phyloP scores from a whole-genome alignment of 208 protist genomes.

The Trypanosomatidae sp. region DNA sequence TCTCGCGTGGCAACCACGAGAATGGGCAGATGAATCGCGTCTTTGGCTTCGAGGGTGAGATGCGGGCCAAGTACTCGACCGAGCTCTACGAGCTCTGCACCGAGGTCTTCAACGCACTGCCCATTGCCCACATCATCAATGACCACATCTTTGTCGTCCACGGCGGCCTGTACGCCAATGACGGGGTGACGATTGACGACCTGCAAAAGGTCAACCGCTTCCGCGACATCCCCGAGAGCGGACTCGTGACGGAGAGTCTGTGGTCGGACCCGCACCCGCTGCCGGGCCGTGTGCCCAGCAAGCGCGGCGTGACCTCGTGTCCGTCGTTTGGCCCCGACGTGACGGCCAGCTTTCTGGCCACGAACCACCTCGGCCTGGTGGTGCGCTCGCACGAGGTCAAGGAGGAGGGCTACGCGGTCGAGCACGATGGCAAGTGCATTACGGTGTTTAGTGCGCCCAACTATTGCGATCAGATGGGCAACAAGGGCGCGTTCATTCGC shows the following conservation, averaged over 20 bases:
- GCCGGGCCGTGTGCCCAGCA: slow-evolving; percentile 84
- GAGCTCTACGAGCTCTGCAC: slow-evolving; percentile 91
- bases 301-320: slow-evolving; percentile 91
- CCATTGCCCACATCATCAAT: slow-evolving; percentile 90
- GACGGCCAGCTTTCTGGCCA: slow-evolving; percentile 89
- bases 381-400: slow-evolving; percentile 97
- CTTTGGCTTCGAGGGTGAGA: slow-evolving; percentile 98
- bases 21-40: slow-evolving; percentile 93
- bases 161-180: slow-evolving; percentile 92
- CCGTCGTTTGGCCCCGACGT: slow-evolving; percentile 96
- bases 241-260: slow-evolving; percentile 94
- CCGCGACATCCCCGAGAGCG: slow-evolving; percentile 90
- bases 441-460: slow-evolving; percentile 98
- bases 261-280: slow-evolving; percentile 94
- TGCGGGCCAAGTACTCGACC: slow-evolving; percentile 90
- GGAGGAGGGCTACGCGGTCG: slow-evolving; percentile 92
- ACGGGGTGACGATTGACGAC: slow-evolving; percentile 94
- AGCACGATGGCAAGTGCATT: slow-evolving; percentile 88
- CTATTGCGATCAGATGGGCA: slow-evolving; percentile 96
- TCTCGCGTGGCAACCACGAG: slow-evolving; percentile 97
- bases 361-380: slow-evolving; percentile 91
- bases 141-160: slow-evolving; percentile 92
- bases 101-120: slow-evolving; percentile 93
- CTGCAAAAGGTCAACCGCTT: slow-evolving; percentile 93
- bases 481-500: slow-evolving; percentile 85